phyloP scores from a whole-genome alignment of 2,329 filamentous ascomycete species.

The Aschersonia sp. region DNA sequence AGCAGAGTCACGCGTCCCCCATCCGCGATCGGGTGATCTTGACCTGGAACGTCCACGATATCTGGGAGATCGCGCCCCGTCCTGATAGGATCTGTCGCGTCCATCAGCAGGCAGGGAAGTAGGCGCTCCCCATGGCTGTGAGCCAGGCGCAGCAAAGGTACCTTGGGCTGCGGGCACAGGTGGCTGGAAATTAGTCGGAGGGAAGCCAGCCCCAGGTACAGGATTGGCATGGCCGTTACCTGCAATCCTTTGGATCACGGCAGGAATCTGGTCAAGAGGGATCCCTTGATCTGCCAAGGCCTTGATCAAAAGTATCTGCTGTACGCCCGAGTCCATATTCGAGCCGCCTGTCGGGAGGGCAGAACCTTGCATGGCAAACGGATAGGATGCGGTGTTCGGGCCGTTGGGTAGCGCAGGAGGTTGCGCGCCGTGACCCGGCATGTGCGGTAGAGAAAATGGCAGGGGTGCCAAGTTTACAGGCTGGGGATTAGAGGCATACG shows the following conservation, averaged over 20 bases:
- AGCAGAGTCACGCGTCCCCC: slow-evolving; percentile 52
- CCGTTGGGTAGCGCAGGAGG: slow-evolving; percentile 12
- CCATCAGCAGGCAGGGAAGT: slow-evolving; percentile 23
- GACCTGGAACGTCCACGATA: slow-evolving; percentile 55
- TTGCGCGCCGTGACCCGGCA: slow-evolving; percentile 20
- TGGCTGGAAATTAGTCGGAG: slow-evolving; percentile 18
- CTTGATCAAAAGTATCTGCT: slow-evolving; percentile 63
- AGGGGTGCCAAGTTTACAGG: slow-evolving; percentile 44
- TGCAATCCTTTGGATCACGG: slow-evolving; percentile 39
- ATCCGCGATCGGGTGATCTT: slow-evolving; percentile 63
- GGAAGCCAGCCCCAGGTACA: slow-evolving; percentile 15
- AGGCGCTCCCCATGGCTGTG: slow-evolving; percentile 17
- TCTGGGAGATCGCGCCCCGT: slow-evolving; percentile 47
- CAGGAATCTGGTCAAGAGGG: slow-evolving; percentile 61
- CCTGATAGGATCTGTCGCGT: slow-evolving; percentile 43
- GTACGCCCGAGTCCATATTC: slow-evolving; percentile 38
- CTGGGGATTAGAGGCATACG: slow-evolving; percentile 31
- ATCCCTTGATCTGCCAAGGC: slow-evolving; percentile 62
- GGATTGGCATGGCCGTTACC: slow-evolving; percentile 19
- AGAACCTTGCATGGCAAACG: slow-evolving; percentile 17
- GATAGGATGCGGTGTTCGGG: slow-evolving; percentile 10
- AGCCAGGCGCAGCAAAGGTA: slow-evolving; percentile 21
- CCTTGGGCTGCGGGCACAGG: slow-evolving; percentile 26
- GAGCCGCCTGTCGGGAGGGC: slow-evolving; percentile 18
- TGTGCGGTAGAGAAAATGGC: slow-evolving; percentile 23